Base-by-base conservation (phyloP, 2,329 filamentous ascomycete genomes). In the Chrysoporthe cubensis region DNA sequence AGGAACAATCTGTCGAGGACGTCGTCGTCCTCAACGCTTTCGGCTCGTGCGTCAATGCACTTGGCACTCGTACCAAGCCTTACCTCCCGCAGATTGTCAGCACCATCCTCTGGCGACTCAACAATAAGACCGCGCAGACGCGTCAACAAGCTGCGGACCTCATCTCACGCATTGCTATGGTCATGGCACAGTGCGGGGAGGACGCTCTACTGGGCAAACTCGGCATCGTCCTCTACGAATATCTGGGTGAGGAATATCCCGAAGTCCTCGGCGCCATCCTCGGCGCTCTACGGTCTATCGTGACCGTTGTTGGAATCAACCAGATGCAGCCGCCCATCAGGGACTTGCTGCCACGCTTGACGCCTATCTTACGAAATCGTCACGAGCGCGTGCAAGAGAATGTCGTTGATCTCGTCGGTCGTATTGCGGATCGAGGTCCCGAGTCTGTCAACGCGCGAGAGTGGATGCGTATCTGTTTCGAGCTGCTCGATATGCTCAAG, bases 401-500 rank as follows among this genome's bases (percentile, higher is more conserved):
- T 80, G 98, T 96, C 0, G 98, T 99, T 74, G 96, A 99, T 78
- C 86, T 99, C 2, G 96, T 99, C 26, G 96, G 96, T 66, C 95
- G 96, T 84, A 98, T 99, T 74, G 96, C 96, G 18, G 96, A 99
- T 80, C 92, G 96, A 72, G 96, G 96, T 0, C 94, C 96, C 1
- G 96, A 99, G 80, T 95, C 92, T 71, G 96, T 99, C 77, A 97
- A 97, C 76, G 94, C 96, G 16, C 89, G 96, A 75, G 96, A 99
- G 80, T 99, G 96, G 96, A 99, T 99, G 96, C 90, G 96, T 78
- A 99, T 99, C 78, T 99, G 96, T 82, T 99, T 99, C 80, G 96
- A 99, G 82, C 85, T 99, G 65, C 88, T 99, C 42, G 96, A 99
- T 81, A 99, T 99, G 96, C 88, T 99, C 75, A 99, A 99, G 81